Base-by-base conservation (phyloP, 2,329 filamentous ascomycete genomes). In the Rhexocercosporidium sp. region DNA sequence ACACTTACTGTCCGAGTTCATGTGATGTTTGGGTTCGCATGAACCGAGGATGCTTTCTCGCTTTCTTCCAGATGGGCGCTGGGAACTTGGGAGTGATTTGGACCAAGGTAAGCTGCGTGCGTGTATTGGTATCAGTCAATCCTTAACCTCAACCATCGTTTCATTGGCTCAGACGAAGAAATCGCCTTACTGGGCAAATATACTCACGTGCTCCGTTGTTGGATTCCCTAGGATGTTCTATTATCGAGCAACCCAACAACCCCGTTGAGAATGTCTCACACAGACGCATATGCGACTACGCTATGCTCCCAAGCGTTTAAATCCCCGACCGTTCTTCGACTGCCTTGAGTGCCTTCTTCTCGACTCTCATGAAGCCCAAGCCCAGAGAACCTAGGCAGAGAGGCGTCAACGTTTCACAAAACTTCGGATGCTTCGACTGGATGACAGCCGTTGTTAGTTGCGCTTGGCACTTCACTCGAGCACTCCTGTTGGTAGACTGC, bases 361-460 rank as follows among this genome's bases (percentile, higher is more conserved):
- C n/a, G n/a, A n/a, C n/a, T n/a, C n/a, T n/a, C n/a, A n/a, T n/a
- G n/a, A n/a, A n/a, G n/a, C n/a, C n/a, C n/a, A 39, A 31, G 12
- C 16, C 31, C 8, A 56, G 9, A 20, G 31, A 12, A n/a, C n/a
- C 25, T 14, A 51, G 20, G 22, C 14, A 20, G 18, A 20, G 31
- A 56, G 31, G 51, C 29, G 51, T 34, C 29, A 59, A 44, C 44
- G 39, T 59, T 31, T 37, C 34, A 37, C 34, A 5, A 59, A 20
- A 59, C 27, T 39, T 59, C 54, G 54, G 54, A 59, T 59, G 34
- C 20, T 59, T 59, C 37, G 54, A 59, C 34, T 59, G 54, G 54
- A 25, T 59, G 54, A 44, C 54, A 59, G 54, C 54, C 54, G 54
- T 59, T 59, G 54, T 59, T 41, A 59, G 54, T 27, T 59, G 22